Evolutionary conservation across 495 filamentous ascomycete genomes (phyloP).

Genomic region (Astrothelium macrocarpum): DNA sequence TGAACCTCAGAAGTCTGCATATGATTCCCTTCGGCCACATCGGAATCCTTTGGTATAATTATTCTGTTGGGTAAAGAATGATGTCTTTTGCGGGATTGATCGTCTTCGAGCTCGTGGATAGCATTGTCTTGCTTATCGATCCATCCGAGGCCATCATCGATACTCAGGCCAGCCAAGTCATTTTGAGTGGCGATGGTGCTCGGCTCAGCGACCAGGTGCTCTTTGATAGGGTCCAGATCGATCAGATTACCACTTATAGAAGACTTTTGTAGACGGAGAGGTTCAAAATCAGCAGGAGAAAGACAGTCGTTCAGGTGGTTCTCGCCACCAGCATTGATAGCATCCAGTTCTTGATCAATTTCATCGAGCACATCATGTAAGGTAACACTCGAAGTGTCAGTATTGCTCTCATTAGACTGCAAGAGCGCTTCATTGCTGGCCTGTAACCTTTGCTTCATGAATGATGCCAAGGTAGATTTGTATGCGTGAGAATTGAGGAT

Average conservation of each 20-base stretch:
- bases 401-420: background rate
- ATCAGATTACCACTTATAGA: background rate
- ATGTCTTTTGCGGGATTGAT: background rate
- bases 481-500: background rate
- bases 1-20: background rate
- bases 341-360: background rate
- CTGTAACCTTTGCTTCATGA: background rate
- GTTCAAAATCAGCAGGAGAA: background rate
- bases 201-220: background rate
- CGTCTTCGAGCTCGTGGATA: background rate
- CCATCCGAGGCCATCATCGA: background rate
- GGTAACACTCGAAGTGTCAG: background rate
- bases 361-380: background rate
- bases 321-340: background rate
- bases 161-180: background rate
- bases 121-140: background rate
- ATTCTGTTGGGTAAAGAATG: background rate
- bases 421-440: background rate
- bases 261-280: background rate
- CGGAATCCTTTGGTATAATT: background rate
- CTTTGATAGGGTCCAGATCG: background rate
- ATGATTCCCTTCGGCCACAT: background rate
- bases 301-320: background rate
- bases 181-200: background rate
- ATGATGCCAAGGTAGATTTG: background rate